Percentiles rank a stretch among this genome's conserved stretches.
Conservation (phyloP, 2,329 filamentous ascomycete species). For the Aureobasidium lini region DNA sequence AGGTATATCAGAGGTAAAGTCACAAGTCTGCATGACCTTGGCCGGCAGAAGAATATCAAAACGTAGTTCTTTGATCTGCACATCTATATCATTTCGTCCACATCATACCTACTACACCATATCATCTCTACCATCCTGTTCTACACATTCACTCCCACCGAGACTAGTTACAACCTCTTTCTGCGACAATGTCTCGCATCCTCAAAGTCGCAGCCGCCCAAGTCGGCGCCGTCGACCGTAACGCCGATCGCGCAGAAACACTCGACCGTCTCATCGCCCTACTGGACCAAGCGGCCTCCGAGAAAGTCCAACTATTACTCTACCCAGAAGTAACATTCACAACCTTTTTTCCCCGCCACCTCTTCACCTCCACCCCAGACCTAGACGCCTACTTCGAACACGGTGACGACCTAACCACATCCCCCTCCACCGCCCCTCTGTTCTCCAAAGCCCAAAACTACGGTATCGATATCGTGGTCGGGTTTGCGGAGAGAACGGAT, state of each 20-base stretch:
- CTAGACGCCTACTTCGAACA: slow-evolving; percentile 47
- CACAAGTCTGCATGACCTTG: not conserved
- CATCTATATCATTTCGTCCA: too few relatives aligned
- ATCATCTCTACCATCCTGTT: too few relatives aligned
- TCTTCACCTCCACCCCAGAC: slow-evolving; percentile 30
- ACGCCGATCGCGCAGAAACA: slow-evolving; percentile 35
- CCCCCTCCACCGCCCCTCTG: slow-evolving; percentile 40
- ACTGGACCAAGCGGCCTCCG: slow-evolving; percentile 38
- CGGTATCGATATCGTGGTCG: slow-evolving; percentile 45
- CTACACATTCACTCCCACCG: not conserved
- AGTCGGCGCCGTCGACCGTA: slow-evolving; percentile 42
- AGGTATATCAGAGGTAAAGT: not conserved
- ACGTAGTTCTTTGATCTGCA: too few relatives aligned
- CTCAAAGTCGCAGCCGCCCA: slow-evolving; percentile 49
- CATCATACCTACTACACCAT: too few relatives aligned
- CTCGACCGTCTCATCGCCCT: slow-evolving; percentile 45
- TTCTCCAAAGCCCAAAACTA: slow-evolving; percentile 43
- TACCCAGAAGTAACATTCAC: slow-evolving; percentile 50
- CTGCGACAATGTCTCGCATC: slow-evolving; percentile 30
- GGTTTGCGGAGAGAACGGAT: slow-evolving; percentile 44
- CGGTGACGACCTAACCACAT: slow-evolving; percentile 34
- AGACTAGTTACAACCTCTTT: too few relatives aligned
- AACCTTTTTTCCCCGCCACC: slow-evolving; percentile 50
- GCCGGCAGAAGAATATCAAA: not conserved
- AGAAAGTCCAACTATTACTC: slow-evolving; percentile 44